Conservation (phyloP, 2,329 filamentous ascomycete species). For the Aspergillus terreus region DNA sequence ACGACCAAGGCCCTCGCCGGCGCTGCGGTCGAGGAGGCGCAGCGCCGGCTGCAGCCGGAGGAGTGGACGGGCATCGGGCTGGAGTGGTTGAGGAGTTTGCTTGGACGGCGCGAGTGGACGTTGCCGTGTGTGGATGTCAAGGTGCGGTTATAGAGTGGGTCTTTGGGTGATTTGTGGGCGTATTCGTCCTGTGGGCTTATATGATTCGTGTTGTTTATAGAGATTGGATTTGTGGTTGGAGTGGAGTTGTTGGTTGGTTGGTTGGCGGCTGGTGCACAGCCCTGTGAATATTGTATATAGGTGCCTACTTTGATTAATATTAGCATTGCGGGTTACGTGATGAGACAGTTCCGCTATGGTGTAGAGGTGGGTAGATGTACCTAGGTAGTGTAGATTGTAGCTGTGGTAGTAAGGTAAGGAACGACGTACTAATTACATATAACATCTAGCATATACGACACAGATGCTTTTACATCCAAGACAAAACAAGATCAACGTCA, state of each 20-base stretch:
- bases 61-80: conserved; percentile 75
- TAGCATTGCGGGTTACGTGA: no score
- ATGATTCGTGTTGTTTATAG: not conserved
- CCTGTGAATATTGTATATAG: no score
- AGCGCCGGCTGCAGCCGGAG: conserved; percentile 45
- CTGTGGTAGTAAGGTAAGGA: no score
- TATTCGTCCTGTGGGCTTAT: not conserved
- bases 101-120: conserved; percentile 83
- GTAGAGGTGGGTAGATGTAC: no score
- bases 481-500: conserved; percentile 1
- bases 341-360: no score
- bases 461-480: not conserved
- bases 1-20: conserved; percentile 66
- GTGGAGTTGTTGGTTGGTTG: no score
- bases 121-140: conserved; percentile 89
- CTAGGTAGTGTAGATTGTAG: no score
- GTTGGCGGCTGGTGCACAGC: no score
- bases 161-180: not conserved
- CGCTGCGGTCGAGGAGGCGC: conserved; percentile 61
- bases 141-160: conserved; percentile 61
- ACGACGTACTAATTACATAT: no score
- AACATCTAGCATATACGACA: not conserved
- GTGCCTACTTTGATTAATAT: no score
- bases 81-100: conserved; percentile 78
- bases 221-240: not conserved